Percentiles rank a stretch among this genome's conserved stretches.
Conservation (phyloP, 108 stramenopile species). For the Fistulifera pelliculosa region DNA sequence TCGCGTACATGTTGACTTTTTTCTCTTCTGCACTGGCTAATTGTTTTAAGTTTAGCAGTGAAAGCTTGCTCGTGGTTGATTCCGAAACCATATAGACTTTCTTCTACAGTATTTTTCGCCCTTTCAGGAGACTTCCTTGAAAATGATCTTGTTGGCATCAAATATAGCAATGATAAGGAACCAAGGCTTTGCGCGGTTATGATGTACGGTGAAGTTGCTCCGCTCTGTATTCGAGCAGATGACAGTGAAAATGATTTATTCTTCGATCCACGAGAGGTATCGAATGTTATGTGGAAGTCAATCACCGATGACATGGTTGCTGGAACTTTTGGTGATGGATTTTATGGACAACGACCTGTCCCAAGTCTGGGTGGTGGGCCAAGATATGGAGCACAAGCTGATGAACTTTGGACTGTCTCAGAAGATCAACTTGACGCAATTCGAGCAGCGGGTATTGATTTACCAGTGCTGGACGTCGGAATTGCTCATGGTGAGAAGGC, state of each 20-base stretch:
- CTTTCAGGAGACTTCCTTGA: constrained; percentile 24
- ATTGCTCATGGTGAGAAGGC: constrained; percentile 77
- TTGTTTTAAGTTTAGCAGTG: too few species aligned
- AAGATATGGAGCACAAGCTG: constrained; percentile 56
- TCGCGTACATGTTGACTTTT: too few species aligned
- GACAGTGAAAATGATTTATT: constrained; percentile 55
- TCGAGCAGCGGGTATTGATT: constrained; percentile 29
- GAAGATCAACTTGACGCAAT: constrained; percentile 33
- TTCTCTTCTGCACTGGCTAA: too few species aligned
- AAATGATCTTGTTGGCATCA: constrained; percentile 28
- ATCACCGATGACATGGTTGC: constrained; percentile 19
- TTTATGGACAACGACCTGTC: constrained; percentile 58
- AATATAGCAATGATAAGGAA: not conserved
- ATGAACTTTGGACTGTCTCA: constrained; percentile 53
- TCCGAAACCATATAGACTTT: not conserved
- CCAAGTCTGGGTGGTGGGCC: constrained; percentile 55
- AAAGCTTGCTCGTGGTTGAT: too few species aligned
- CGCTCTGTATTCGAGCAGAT: constrained; percentile 44
- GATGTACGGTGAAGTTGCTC: constrained; percentile 15
- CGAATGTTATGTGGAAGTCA: constrained; percentile 10
- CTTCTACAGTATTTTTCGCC: not conserved
- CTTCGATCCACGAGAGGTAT: constrained; percentile 34
- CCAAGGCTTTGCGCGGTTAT: constrained; percentile 25
- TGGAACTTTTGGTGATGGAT: constrained; percentile 44
- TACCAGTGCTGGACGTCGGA: constrained; percentile 54